These are phyloP conservation scores for Kalmusia sp. DNA, from an alignment of 2,329 filamentous ascomycete genomes.

Conservation along the genomic window DNA sequence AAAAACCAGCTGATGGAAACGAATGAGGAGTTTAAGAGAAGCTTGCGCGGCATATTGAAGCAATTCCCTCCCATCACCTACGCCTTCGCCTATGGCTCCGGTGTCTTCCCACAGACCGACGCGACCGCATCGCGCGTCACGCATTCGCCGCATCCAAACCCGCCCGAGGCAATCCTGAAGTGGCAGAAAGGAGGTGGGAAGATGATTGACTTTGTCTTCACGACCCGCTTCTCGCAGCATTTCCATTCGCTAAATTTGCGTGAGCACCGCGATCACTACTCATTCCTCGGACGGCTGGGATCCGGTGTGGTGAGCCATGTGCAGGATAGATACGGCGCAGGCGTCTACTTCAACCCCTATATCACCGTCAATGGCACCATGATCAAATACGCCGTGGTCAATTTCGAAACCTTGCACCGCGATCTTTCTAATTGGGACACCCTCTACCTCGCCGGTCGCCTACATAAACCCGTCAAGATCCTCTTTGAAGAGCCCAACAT, in stretches of 20 bases:
- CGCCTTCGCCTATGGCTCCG: conserved; percentile 96
- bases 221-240: conserved; percentile 91
- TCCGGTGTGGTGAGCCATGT: conserved; percentile 85
- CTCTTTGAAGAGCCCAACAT: conserved; percentile 91
- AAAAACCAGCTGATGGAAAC: conserved; percentile 94
- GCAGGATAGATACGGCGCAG: conserved; percentile 88
- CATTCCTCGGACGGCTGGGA: conserved; percentile 79
- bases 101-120: conserved; percentile 84
- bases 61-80: conserved; percentile 96
- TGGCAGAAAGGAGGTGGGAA: conserved; percentile 89
- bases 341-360: conserved; percentile 97
- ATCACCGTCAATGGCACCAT: conserved; percentile 93
- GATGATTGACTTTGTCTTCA: conserved; percentile 99
- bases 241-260: conserved; percentile 94
- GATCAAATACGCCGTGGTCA: conserved; percentile 98
- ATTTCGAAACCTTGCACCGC: conserved; percentile 83
- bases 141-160: conserved; percentile 78
- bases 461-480: conserved; percentile 98
- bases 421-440: conserved; percentile 94
- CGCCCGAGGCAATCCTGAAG: conserved; percentile 79
- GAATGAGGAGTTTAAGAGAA: conserved; percentile 94
- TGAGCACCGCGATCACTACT: conserved; percentile 93
- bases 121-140: conserved; percentile 56
- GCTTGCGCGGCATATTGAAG: conserved; percentile 84
- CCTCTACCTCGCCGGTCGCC: conserved; percentile 90